Percentiles rank a stretch among this genome's conserved stretches.
Evolutionary conservation across 306 rosid species (phyloP).

Genomic region (Cyamopsis tetragonoloba): DNA sequence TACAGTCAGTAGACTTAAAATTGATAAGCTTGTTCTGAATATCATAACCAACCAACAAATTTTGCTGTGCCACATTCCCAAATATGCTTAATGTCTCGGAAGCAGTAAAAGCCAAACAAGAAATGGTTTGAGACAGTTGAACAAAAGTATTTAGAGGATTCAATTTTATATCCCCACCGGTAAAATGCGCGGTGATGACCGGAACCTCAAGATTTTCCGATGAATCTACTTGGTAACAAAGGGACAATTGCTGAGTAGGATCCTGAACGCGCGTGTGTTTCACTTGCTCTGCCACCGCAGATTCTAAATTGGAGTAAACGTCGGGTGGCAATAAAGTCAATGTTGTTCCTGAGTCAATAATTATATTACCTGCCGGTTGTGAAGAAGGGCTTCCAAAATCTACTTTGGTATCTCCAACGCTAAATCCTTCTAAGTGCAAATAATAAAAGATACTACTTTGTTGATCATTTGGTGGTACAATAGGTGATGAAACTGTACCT

Average conservation of each 20-base stretch:
- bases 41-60: conserved; percentile 59
- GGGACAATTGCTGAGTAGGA: not conserved
- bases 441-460: not conserved
- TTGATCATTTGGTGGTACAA: not conserved
- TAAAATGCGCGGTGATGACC: conserved; percentile 31
- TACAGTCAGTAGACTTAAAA: conserved; percentile 44
- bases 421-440: conserved; percentile 8
- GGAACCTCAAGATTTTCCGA: not conserved
- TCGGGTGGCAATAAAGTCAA: conserved; percentile 22
- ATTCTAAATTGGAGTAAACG: conserved; percentile 17
- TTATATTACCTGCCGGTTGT: conserved; percentile 1
- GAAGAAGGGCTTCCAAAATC: not conserved
- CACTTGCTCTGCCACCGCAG: not conserved
- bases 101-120: conserved; percentile 53
- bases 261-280: not conserved
- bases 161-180: conserved; percentile 34
- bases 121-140: not conserved
- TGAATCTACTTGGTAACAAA: conserved; percentile 27
- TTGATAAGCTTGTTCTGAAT: conserved; percentile 11
- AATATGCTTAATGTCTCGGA: not conserved
- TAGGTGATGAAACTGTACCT: conserved; percentile 20
- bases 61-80: conserved; percentile 51
- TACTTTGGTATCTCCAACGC: not conserved
- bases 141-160: conserved; percentile 32
- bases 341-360: conserved; percentile 46